phyloP scores from a whole-genome alignment of 2,329 filamentous ascomycete genomes.

The Neoascochyta sp. region DNA sequence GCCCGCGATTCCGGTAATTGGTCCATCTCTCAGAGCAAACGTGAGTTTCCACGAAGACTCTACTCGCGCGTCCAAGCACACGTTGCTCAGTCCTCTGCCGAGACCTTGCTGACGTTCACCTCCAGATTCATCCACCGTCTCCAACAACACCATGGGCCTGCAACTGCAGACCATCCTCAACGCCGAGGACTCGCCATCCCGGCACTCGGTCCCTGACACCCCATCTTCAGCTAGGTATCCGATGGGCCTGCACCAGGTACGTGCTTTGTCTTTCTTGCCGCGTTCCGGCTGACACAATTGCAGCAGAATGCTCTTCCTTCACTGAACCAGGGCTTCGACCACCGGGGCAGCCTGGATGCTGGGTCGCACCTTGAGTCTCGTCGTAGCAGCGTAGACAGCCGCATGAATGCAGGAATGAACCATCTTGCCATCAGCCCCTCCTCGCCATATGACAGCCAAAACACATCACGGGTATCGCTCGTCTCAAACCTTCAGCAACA shows the following conservation, averaged over 20 bases:
- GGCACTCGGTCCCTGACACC: conserved; percentile 43
- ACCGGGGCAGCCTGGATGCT: conserved; percentile 50
- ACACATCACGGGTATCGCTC: conserved; percentile 71
- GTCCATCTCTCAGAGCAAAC: conserved; percentile 57
- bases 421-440: conserved; percentile 64
- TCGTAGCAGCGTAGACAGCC: conserved; percentile 75
- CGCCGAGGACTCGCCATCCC: conserved; percentile 47
- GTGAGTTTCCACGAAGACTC: conserved; percentile 41
- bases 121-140: conserved; percentile 42
- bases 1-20: conserved; percentile 58
- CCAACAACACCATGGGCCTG: conserved; percentile 47
- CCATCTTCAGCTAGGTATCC: conserved; percentile 39
- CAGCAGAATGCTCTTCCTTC: conserved; percentile 50
- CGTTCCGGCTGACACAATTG: conserved; percentile 12
- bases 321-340: conserved; percentile 54
- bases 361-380: conserved; percentile 54
- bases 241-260: conserved; percentile 30
- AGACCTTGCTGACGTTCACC: conserved; percentile 8
- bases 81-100: background rate
- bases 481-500: conserved; percentile 68
- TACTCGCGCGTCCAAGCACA: conserved; percentile 1
- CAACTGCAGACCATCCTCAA: conserved; percentile 51
- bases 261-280: conserved; percentile 1
- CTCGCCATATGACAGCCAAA: conserved; percentile 72
- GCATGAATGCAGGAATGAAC: conserved; percentile 68